A percentile compares a stretch with the other conserved stretches of the same genome.
These are phyloP conservation scores for Glarea lozoyensis DNA, from an alignment of 495 filamentous ascomycete genomes.

Conservation along the genomic window DNA sequence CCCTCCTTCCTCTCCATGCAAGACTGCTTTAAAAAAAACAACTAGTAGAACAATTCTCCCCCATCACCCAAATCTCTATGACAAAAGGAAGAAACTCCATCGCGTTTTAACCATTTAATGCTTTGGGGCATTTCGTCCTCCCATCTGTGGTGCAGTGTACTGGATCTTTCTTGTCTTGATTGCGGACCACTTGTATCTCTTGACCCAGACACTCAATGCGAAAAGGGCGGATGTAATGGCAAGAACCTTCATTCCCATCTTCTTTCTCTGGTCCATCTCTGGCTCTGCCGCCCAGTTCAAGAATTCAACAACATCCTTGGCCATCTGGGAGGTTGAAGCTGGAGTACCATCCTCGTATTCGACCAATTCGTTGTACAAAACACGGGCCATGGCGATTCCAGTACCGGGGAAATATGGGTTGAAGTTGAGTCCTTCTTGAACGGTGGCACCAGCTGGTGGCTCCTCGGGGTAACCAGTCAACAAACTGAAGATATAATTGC, in stretches of 20 bases:
- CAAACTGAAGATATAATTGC: constrained; percentile 95
- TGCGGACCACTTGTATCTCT: constrained; percentile 96
- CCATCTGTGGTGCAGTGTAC: constrained; percentile 14
- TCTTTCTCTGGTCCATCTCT: constrained; percentile 98
- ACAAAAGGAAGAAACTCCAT: constrained; percentile 15
- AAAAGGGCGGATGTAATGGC: constrained; percentile 67
- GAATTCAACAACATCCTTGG: constrained; percentile 98
- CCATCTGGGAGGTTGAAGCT: constrained; percentile 96
- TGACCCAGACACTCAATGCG: constrained; percentile 91
- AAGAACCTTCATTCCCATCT: constrained; percentile 96
- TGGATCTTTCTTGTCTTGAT: constrained; percentile 92
- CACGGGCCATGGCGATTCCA: constrained; percentile 97
- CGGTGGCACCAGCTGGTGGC: constrained; percentile 73
- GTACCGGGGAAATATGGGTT: constrained; percentile 99
- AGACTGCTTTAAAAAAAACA: too few species aligned
- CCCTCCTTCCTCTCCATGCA: too few species aligned
- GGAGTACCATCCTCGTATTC: constrained; percentile 98
- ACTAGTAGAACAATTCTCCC: constrained; percentile 21
- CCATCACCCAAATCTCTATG: constrained; percentile 1
- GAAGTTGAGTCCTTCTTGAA: constrained; percentile 90
- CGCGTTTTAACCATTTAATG: constrained; percentile 8
- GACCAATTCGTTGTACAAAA: constrained; percentile 93
- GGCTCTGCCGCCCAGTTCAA: constrained; percentile 98
- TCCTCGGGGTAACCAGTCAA: constrained; percentile 99
- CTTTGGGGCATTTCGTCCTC: neutral